A percentile compares a stretch with the other conserved stretches of the same genome.
phyloP scores from a whole-genome alignment of 768 basidiomycete genomes.

The Suillus occidentalis region DNA sequence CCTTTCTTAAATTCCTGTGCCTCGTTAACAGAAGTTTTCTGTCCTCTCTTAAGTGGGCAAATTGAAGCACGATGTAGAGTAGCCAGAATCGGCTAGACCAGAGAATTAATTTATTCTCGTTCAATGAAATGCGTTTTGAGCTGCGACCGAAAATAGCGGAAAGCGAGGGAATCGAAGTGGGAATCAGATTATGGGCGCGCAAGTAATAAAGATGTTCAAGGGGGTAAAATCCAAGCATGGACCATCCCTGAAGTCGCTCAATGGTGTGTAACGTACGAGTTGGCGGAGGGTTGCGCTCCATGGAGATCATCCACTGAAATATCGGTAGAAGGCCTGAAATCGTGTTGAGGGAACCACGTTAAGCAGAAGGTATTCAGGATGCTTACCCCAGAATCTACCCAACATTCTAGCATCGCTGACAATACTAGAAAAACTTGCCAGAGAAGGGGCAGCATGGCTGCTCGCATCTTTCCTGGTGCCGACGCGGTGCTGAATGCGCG shows the following conservation, averaged over 20 bases:
- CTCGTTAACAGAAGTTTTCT: constrained; percentile 54
- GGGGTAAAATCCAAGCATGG: constrained; percentile 80
- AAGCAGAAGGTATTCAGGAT: not conserved
- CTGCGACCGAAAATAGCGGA: constrained; percentile 41
- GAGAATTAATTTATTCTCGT: constrained; percentile 48
- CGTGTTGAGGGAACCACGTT: not conserved
- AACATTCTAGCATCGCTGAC: constrained; percentile 71
- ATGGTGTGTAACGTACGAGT: constrained; percentile 72
- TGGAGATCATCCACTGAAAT: constrained; percentile 73
- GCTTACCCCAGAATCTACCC: constrained; percentile 79
- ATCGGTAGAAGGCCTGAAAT: constrained; percentile 70
- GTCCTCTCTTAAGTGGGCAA: constrained; percentile 71
- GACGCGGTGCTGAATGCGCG: constrained; percentile 63
- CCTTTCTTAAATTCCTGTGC: constrained; percentile 56
- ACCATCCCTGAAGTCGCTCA: constrained; percentile 71
- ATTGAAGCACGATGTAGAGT: constrained; percentile 72
- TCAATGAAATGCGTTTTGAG: constrained; percentile 43
- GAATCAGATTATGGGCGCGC: constrained; percentile 58
- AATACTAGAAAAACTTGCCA: constrained; percentile 52
- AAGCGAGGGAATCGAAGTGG: constrained; percentile 50
- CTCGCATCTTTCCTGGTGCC: constrained; percentile 55
- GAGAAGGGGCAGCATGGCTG: constrained; percentile 54
- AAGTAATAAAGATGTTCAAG: constrained; percentile 77
- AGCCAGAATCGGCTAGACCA: constrained; percentile 88
- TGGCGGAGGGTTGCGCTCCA: constrained; percentile 71